A percentile compares a stretch with the other conserved stretches of the same genome.
phyloP scores from a whole-genome alignment of 257 asterid species.

The Solanum arcanum region DNA sequence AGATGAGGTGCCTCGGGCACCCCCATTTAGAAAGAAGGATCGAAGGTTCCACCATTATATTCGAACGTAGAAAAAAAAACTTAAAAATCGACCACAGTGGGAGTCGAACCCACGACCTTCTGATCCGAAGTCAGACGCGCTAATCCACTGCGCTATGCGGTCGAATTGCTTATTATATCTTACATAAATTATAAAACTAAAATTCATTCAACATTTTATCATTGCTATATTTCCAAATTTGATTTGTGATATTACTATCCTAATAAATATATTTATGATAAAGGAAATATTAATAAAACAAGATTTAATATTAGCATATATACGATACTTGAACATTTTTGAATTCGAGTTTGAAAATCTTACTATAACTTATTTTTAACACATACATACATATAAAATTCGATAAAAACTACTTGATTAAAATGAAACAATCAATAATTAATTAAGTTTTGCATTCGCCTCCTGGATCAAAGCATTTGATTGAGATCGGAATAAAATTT shows the following conservation, averaged over 20 bases:
- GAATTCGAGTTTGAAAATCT: neutral
- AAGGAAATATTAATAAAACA: neutral
- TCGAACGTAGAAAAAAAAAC: too few species aligned
- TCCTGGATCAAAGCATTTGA: neutral
- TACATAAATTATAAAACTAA: too few species aligned
- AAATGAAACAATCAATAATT: neutral
- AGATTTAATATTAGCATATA: too few species aligned
- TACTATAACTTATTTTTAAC: neutral
- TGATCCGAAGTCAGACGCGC: constrained; percentile 99
- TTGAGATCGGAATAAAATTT: neutral
- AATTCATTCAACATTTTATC: neutral
- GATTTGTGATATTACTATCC: neutral
- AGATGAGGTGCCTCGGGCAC: too few species aligned
- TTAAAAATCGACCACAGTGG: constrained; percentile 77
- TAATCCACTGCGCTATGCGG: constrained; percentile 99
- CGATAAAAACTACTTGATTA: too few species aligned
- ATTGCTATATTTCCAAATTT: neutral
- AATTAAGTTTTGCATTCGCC: neutral
- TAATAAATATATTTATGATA: too few species aligned
- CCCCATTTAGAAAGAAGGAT: too few species aligned
- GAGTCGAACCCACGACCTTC: constrained; percentile 99
- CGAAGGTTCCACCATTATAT: neutral
- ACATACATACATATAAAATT: neutral
- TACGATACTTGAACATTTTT: neutral
- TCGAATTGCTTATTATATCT: constrained; percentile 7